These are phyloP conservation scores for Viridothelium virens DNA, from an alignment of 495 filamentous ascomycete species.

Conservation along the genomic window DNA sequence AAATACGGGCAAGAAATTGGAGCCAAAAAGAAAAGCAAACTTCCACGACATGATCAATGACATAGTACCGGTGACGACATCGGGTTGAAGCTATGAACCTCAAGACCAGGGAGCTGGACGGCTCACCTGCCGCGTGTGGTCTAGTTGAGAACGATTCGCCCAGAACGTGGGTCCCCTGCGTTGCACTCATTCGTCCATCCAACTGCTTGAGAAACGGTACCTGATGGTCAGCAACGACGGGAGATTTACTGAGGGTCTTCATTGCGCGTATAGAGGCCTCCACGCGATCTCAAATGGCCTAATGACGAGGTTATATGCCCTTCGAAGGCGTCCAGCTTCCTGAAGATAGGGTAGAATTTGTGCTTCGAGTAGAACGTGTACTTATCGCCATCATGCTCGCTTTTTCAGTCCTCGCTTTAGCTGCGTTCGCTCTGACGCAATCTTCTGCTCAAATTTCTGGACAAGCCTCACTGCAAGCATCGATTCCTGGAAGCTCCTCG, in stretches of 20 bases:
- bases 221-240: no score
- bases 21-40: no score
- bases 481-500: conserved; percentile 35
- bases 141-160: background rate
- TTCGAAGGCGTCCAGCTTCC: background rate
- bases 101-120: background rate
- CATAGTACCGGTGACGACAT: background rate
- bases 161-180: background rate
- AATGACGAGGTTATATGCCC: background rate
- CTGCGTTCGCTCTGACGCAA: conserved; percentile 1
- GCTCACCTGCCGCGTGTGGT: conserved; percentile 3
- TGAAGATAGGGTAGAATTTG: background rate
- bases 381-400: conserved; percentile 3
- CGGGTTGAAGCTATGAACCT: background rate
- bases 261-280: background rate
- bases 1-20: no score
- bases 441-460: background rate
- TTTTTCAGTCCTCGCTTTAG: background rate
- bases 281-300: background rate
- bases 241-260: no score
- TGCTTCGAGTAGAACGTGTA: background rate
- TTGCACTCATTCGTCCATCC: background rate
- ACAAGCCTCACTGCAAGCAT: background rate
- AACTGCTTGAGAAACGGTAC: background rate
- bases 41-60: background rate